A percentile compares a stretch with the other conserved stretches of the same genome.
Evolutionary conservation across 176 grass and related monocot species (phyloP).

Genomic region (Bromus sterilis): DNA sequence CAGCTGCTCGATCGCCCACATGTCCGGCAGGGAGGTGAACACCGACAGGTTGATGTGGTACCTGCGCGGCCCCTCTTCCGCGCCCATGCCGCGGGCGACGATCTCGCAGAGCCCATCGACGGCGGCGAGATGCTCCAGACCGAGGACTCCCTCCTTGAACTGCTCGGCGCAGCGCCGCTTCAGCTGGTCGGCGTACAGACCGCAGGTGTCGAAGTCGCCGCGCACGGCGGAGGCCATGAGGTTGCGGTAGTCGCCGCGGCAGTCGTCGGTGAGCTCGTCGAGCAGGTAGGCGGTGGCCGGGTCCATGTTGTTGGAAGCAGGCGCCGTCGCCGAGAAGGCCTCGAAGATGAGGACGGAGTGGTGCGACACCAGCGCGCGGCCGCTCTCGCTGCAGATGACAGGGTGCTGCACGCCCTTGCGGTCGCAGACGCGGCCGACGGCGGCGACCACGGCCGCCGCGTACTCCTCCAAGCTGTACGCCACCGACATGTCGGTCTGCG

Average conservation of each 20-base stretch:
- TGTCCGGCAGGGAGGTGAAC: slow-evolving; percentile 92
- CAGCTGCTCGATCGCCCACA: slow-evolving; percentile 88
- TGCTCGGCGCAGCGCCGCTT: slow-evolving; percentile 69
- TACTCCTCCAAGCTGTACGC: slow-evolving; percentile 85
- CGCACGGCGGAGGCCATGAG: slow-evolving; percentile 64
- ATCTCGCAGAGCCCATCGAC: slow-evolving; percentile 80
- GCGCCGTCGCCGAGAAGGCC: slow-evolving; percentile 50
- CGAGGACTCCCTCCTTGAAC: slow-evolving; percentile 76
- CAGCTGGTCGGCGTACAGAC: slow-evolving; percentile 69
- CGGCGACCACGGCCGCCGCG: slow-evolving; percentile 54
- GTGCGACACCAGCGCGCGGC: slow-evolving; percentile 90
- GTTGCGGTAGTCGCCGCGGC: slow-evolving; percentile 68
- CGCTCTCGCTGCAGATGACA: slow-evolving; percentile 88
- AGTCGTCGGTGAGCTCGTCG: slow-evolving; percentile 75
- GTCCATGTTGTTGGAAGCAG: slow-evolving; percentile 27
- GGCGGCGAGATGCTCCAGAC: slow-evolving; percentile 74
- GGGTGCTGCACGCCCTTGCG: slow-evolving; percentile 68
- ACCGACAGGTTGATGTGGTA: slow-evolving; percentile 88
- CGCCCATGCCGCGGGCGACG: slow-evolving; percentile 63
- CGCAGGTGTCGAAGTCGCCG: slow-evolving; percentile 64
- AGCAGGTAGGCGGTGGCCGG: slow-evolving; percentile 29
- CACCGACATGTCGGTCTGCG: slow-evolving; percentile 80
- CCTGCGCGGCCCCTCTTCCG: slow-evolving; percentile 35
- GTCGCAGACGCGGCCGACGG: slow-evolving; percentile 71
- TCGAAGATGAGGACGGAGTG: slow-evolving; percentile 92